phyloP scores from a whole-genome alignment of 768 basidiomycete species.

The Tylopilus felleus region DNA sequence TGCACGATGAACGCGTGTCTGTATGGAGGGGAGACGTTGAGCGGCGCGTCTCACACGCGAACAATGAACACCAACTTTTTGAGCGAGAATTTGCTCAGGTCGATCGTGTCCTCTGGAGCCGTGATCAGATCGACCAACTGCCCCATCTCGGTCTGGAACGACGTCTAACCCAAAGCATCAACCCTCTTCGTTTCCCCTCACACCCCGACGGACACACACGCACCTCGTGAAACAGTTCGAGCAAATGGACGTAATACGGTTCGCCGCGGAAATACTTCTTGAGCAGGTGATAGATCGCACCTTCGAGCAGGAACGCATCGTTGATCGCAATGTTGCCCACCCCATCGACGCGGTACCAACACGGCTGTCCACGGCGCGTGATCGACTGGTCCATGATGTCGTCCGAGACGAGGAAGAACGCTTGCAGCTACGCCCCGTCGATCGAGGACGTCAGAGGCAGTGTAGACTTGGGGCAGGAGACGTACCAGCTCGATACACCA shows the following conservation, averaged over 20 bases:
- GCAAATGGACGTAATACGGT: conserved; percentile 79
- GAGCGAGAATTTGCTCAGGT: conserved; percentile 84
- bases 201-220: conserved; percentile 10
- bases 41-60: too few relatives aligned
- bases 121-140: conserved; percentile 96
- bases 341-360: conserved; percentile 77
- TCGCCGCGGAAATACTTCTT: conserved; percentile 82
- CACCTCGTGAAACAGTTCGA: conserved; percentile 90
- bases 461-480: conserved; percentile 6
- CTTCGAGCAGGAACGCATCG: conserved; percentile 95
- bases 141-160: conserved; percentile 93
- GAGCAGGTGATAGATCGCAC: conserved; percentile 87
- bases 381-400: conserved; percentile 97
- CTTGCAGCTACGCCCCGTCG: conserved; percentile 68
- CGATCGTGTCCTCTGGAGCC: conserved; percentile 86
- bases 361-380: conserved; percentile 91
- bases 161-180: conserved; percentile 41
- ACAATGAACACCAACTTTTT: conserved; percentile 40
- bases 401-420: conserved; percentile 88
- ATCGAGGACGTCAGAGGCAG: neutral
- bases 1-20: conserved; percentile 91
- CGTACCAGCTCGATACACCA: conserved; percentile 95
- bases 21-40: too few relatives aligned
- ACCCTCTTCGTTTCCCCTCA: too few relatives aligned
- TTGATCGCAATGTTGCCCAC: conserved; percentile 85